A percentile compares a stretch with the other conserved stretches of the same genome.
These are phyloP conservation scores for Petrea volubilis DNA, from an alignment of 257 asterid genomes.

Conservation along the genomic window DNA sequence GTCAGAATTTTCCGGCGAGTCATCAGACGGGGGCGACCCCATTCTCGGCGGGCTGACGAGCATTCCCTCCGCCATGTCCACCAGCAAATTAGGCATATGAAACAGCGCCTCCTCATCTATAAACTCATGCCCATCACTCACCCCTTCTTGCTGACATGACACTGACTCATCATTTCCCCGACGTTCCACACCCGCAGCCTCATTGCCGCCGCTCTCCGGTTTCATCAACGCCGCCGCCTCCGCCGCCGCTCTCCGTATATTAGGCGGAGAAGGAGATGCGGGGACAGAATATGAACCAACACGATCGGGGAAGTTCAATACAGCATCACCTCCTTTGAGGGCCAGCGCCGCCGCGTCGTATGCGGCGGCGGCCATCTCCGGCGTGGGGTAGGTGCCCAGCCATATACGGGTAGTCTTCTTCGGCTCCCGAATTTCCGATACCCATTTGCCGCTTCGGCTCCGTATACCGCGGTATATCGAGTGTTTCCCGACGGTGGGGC, in stretches of 20 bases:
- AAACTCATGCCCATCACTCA: conserved; percentile 9
- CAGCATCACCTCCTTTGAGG: conserved; percentile 31
- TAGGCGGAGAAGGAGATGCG: conserved; percentile 39
- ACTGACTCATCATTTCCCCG: background rate
- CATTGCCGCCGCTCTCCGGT: conserved; percentile 5
- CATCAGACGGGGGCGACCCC: conserved; percentile 15
- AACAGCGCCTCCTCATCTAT: conserved; percentile 38
- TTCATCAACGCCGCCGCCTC: conserved; percentile 49
- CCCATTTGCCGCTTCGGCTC: conserved; percentile 56
- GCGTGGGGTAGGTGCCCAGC: conserved; percentile 39
- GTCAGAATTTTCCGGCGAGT: conserved; percentile 33
- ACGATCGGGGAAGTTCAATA: conserved; percentile 48
- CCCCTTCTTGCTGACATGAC: background rate
- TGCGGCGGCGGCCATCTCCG: conserved; percentile 49
- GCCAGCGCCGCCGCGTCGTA: conserved; percentile 44
- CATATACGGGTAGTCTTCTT: conserved; percentile 40
- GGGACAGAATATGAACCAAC: conserved; percentile 40
- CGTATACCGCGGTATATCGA: conserved; percentile 50
- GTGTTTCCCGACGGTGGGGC: conserved; percentile 39
- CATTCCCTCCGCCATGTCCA: conserved; percentile 62
- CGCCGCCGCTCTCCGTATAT: conserved; percentile 52
- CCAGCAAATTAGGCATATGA: conserved; percentile 50
- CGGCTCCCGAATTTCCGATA: conserved; percentile 42
- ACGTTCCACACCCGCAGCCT: background rate
- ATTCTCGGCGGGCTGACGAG: conserved; percentile 52